Evolutionary conservation across 192 early-diverging fungal genomes (phyloP).

Genomic region (Backusella psychrophila): DNA sequence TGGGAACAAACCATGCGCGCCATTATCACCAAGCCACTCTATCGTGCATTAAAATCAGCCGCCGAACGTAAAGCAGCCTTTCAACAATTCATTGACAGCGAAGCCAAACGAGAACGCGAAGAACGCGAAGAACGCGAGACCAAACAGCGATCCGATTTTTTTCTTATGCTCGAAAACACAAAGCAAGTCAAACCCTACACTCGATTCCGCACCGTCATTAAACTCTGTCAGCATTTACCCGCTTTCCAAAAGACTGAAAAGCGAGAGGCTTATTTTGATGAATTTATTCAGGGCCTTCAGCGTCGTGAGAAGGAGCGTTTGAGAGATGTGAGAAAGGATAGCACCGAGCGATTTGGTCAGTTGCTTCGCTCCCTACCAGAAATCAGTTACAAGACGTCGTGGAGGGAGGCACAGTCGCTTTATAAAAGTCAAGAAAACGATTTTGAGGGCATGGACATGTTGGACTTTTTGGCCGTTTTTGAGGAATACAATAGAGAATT

Average conservation of each 20-base stretch:
- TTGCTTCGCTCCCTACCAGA: slow-evolving; percentile 54
- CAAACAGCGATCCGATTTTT: slow-evolving; percentile 54
- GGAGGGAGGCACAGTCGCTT: slow-evolving; percentile 52
- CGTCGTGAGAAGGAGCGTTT: slow-evolving; percentile 68
- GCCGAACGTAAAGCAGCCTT: slow-evolving; percentile 84
- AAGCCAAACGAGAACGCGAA: slow-evolving; percentile 58
- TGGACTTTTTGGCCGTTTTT: slow-evolving; percentile 82
- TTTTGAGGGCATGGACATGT: slow-evolving; percentile 70
- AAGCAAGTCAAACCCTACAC: slow-evolving; percentile 53
- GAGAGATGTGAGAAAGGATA: slow-evolving; percentile 54
- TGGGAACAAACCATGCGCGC: slow-evolving; percentile 93
- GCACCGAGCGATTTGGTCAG: slow-evolving; percentile 57
- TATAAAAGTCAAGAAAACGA: slow-evolving; percentile 46
- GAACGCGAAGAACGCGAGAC: slow-evolving; percentile 48
- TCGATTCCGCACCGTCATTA: slow-evolving; percentile 48
- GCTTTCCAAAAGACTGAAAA: slow-evolving; percentile 58
- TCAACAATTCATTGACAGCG: slow-evolving; percentile 64
- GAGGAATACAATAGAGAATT: slow-evolving; percentile 69
- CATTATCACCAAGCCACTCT: slow-evolving; percentile 80
- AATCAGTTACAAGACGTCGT: slow-evolving; percentile 59
- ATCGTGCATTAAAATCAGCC: slow-evolving; percentile 77
- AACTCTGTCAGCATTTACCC: slow-evolving; percentile 59
- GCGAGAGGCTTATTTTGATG: slow-evolving; percentile 65
- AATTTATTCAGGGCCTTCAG: slow-evolving; percentile 66
- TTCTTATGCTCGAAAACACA: slow-evolving; percentile 49